Percentiles rank a stretch among this genome's conserved stretches.
These are phyloP conservation scores for Coemansia sp. DNA, from an alignment of 192 early-diverging fungal genomes.

Conservation along the genomic window DNA sequence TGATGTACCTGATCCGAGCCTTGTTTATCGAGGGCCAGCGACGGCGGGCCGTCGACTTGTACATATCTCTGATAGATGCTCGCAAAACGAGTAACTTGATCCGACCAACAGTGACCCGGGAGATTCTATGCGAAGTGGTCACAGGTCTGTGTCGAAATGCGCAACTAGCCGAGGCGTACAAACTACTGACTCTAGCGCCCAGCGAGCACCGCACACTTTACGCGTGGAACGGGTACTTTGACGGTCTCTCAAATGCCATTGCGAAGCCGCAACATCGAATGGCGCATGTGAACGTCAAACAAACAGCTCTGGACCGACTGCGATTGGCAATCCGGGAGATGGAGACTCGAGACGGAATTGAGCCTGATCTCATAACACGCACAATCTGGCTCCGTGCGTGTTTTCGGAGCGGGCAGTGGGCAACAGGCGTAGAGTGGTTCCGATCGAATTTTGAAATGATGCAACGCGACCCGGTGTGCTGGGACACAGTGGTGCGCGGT, in stretches of 20 bases:
- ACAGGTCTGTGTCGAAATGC: constrained; percentile 26
- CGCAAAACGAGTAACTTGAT: neutral
- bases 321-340: constrained; percentile 14
- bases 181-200: neutral
- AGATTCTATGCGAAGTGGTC: constrained; percentile 42
- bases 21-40: constrained; percentile 28
- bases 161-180: constrained; percentile 20
- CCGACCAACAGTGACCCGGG: neutral
- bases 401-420: constrained; percentile 35
- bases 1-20: constrained; percentile 27
- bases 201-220: constrained; percentile 7
- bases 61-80: constrained; percentile 2
- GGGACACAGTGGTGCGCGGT: constrained; percentile 40
- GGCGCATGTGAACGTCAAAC: neutral
- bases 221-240: constrained; percentile 48
- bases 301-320: constrained; percentile 8
- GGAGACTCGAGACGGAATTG: constrained; percentile 13
- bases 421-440: constrained; percentile 17
- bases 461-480: constrained; percentile 28
- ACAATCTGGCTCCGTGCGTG: constrained; percentile 49
- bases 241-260: constrained; percentile 19
- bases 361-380: constrained; percentile 28
- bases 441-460: constrained; percentile 4
- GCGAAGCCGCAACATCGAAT: neutral
- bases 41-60: constrained; percentile 16